A percentile compares a stretch with the other conserved stretches of the same genome.
Evolutionary conservation across 768 basidiomycete species (phyloP).

Genomic region (Boletus speciosus): DNA sequence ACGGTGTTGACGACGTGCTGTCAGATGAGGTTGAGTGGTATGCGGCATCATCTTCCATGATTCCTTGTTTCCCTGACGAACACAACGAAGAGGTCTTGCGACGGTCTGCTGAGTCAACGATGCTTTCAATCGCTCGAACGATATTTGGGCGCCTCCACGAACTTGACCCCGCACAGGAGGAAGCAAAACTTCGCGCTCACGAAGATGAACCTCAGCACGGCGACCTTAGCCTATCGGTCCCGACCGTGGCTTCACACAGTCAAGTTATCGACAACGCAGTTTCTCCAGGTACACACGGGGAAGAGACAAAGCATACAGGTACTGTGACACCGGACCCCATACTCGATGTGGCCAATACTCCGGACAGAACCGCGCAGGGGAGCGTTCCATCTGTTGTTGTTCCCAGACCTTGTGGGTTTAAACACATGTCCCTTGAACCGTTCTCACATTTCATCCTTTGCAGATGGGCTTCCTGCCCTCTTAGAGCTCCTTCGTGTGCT

Average conservation of each 20-base stretch:
- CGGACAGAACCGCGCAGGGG: slow-evolving; percentile 22
- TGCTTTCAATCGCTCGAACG: slow-evolving; percentile 81
- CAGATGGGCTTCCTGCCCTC: slow-evolving; percentile 89
- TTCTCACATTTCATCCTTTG: background rate
- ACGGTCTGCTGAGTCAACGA: slow-evolving; percentile 82
- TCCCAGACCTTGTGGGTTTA: slow-evolving; percentile 24
- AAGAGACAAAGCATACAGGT: slow-evolving; percentile 3
- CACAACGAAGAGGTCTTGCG: slow-evolving; percentile 69
- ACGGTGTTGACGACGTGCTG: slow-evolving; percentile 96
- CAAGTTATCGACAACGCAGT: slow-evolving; percentile 13
- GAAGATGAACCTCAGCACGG: slow-evolving; percentile 50
- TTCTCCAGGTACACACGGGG: slow-evolving; percentile 9
- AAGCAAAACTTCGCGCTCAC: slow-evolving; percentile 54
- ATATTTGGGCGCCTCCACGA: slow-evolving; percentile 73
- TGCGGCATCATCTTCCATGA: slow-evolving; percentile 29
- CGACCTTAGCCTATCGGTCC: slow-evolving; percentile 62
- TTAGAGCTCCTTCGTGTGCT: slow-evolving; percentile 91
- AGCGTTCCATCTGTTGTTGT: slow-evolving; percentile 29
- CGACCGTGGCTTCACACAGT: slow-evolving; percentile 29
- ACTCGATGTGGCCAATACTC: background rate
- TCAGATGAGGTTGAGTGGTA: slow-evolving; percentile 94
- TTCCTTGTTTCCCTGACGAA: slow-evolving; percentile 13
- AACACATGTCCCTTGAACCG: background rate
- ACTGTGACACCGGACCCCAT: background rate
- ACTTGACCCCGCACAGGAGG: slow-evolving; percentile 64